Percentiles rank a stretch among this genome's conserved stretches.
phyloP scores from a whole-genome alignment of 331 rosid species.

The Pyracantha coccinea region DNA sequence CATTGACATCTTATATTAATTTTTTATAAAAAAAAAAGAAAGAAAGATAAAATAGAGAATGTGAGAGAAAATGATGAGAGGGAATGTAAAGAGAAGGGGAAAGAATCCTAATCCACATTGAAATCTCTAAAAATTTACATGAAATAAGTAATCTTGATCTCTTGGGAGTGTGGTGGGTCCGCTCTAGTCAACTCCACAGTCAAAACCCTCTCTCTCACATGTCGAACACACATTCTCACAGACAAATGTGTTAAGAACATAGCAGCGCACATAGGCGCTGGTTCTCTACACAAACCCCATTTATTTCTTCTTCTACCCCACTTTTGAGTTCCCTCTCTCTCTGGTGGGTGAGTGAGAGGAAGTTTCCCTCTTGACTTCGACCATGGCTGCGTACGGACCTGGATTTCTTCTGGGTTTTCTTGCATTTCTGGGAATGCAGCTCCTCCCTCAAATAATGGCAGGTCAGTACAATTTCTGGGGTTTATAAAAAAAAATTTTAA shows the following conservation, averaged over 20 bases:
- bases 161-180: neutral
- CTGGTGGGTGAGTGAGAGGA: neutral
- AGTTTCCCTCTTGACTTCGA: constrained; percentile 14
- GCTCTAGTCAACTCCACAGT: neutral
- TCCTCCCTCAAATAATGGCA: constrained; percentile 54
- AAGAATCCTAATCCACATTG: too few species aligned
- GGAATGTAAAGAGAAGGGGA: too few species aligned
- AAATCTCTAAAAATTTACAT: neutral
- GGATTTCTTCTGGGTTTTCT: constrained; percentile 42
- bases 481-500: too few species aligned
- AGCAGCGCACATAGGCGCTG: neutral
- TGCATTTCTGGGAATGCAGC: constrained; percentile 51
- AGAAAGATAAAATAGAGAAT: too few species aligned
- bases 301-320: neutral
- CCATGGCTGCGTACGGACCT: constrained; percentile 36
- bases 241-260: neutral
- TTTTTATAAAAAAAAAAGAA: too few species aligned
- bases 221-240: neutral
- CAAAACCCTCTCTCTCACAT: constrained; percentile 11
- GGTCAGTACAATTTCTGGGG: constrained; percentile 48
- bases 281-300: neutral
- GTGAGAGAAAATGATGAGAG: too few species aligned
- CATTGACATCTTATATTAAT: too few species aligned
- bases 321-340: neutral
- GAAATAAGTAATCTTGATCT: neutral